These are phyloP conservation scores for Hondaea fermentalgiana DNA, from an alignment of 108 stramenopile genomes.

Conservation along the genomic window DNA sequence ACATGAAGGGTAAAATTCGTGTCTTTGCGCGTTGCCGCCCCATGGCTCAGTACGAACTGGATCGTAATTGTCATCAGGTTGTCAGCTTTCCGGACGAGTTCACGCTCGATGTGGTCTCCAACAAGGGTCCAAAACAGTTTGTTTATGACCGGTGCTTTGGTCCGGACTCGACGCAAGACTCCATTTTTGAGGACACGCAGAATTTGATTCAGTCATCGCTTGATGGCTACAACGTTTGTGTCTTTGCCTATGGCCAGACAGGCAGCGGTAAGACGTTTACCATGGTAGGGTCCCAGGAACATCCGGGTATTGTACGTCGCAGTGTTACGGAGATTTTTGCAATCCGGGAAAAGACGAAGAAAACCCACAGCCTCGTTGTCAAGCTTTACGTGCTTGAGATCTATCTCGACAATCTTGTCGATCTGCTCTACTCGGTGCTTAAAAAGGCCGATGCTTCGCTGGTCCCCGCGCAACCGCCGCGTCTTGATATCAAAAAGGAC, in stretches of 20 bases:
- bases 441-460: not conserved
- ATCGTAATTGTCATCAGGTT: slow-evolving; percentile 27
- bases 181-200: slow-evolving; percentile 50
- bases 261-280: slow-evolving; percentile 56
- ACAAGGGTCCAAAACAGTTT: slow-evolving; percentile 37
- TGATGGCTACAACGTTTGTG: slow-evolving; percentile 58
- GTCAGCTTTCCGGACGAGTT: slow-evolving; percentile 42
- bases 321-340: slow-evolving; percentile 35
- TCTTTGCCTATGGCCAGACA: slow-evolving; percentile 61
- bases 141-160: slow-evolving; percentile 45
- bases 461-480: slow-evolving; percentile 25
- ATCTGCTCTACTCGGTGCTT: slow-evolving; percentile 36
- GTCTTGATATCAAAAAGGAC: slow-evolving; percentile 54
- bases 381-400: slow-evolving; percentile 46
- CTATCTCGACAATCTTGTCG: slow-evolving; percentile 50
- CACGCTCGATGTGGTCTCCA: slow-evolving; percentile 35
- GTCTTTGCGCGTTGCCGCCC: slow-evolving; percentile 54
- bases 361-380: slow-evolving; percentile 22
- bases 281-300: slow-evolving; percentile 36
- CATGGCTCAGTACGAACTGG: slow-evolving; percentile 43
- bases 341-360: not conserved
- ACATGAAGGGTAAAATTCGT: slow-evolving; percentile 62
- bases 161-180: slow-evolving; percentile 31
- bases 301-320: slow-evolving; percentile 47
- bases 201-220: slow-evolving; percentile 44